Conservation (phyloP, 768 basidiomycete species). For the Mycena metata region DNA sequence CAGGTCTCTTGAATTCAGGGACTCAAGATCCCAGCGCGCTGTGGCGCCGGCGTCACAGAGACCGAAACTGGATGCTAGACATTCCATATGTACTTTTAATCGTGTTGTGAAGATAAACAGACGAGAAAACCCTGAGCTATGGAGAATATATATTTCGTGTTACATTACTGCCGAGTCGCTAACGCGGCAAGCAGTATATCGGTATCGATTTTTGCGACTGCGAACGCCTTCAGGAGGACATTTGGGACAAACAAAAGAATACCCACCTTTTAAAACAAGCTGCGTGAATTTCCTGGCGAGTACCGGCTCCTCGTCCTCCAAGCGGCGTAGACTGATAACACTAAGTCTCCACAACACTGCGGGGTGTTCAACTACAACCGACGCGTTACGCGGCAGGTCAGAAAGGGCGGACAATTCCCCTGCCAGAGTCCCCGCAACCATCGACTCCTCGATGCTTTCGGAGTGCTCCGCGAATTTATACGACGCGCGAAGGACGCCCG, state of each 20-base stretch:
- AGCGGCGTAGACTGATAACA: slow-evolving; percentile 62
- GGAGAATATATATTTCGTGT: not conserved
- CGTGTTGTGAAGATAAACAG: too few relatives aligned
- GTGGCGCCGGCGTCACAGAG: too few relatives aligned
- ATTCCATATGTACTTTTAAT: too few relatives aligned
- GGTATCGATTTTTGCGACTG: slow-evolving; percentile 75
- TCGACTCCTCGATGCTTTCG: slow-evolving; percentile 83
- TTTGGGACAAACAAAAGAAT: not conserved
- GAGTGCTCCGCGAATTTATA: slow-evolving; percentile 83
- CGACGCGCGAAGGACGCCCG: slow-evolving; percentile 85
- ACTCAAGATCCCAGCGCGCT: too few relatives aligned
- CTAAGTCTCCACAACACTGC: slow-evolving; percentile 88
- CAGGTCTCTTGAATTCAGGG: too few relatives aligned
- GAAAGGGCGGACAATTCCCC: slow-evolving; percentile 92
- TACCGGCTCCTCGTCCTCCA: slow-evolving; percentile 79
- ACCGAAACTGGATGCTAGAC: too few relatives aligned
- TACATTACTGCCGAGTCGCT: slow-evolving; percentile 52
- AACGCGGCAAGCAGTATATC: slow-evolving; percentile 71
- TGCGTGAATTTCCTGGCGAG: slow-evolving; percentile 75
- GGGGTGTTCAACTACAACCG: slow-evolving; percentile 83
- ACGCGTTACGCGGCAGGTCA: slow-evolving; percentile 84
- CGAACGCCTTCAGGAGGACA: slow-evolving; percentile 7
- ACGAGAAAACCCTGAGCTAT: too few relatives aligned
- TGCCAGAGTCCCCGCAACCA: slow-evolving; percentile 93
- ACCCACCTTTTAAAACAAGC: slow-evolving; percentile 79